Percentiles rank a stretch among this genome's conserved stretches.
Evolutionary conservation across 768 basidiomycete species (phyloP).

Genomic region (Lactarius deliciosus): DNA sequence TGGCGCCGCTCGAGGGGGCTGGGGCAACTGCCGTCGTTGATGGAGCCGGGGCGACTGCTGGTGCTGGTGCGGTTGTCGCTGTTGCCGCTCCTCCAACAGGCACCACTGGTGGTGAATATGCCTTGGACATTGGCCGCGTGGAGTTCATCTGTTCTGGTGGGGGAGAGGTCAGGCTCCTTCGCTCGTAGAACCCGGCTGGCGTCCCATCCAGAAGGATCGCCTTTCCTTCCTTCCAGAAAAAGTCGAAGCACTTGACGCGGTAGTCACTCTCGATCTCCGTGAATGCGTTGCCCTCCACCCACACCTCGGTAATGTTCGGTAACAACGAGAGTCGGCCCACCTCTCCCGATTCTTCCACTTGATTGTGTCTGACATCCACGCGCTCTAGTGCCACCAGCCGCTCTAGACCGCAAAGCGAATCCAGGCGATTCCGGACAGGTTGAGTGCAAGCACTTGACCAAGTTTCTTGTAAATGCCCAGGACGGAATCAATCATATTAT

Average conservation of each 20-base stretch:
- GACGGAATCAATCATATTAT: slow-evolving; percentile 97
- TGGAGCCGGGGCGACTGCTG: not conserved
- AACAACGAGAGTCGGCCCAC: slow-evolving; percentile 78
- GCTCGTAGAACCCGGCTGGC: slow-evolving; percentile 69
- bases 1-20: slow-evolving; percentile 20
- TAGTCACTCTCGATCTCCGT: slow-evolving; percentile 67
- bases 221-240: slow-evolving; percentile 85
- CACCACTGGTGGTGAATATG: slow-evolving; percentile 60
- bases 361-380: slow-evolving; percentile 79
- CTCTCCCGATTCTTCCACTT: slow-evolving; percentile 80
- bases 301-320: slow-evolving; percentile 77
- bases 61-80: not conserved
- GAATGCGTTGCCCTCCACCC: slow-evolving; percentile 84
- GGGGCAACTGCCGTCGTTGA: not conserved
- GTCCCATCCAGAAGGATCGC: slow-evolving; percentile 73
- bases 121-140: slow-evolving; percentile 46
- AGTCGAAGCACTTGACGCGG: slow-evolving; percentile 75
- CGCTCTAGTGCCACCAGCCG: slow-evolving; percentile 81
- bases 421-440: slow-evolving; percentile 87
- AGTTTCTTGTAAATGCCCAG: slow-evolving; percentile 82
- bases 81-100: slow-evolving; percentile 46
- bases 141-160: slow-evolving; percentile 55
- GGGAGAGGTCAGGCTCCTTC: slow-evolving; percentile 50
- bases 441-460: slow-evolving; percentile 73
- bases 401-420: slow-evolving; percentile 94